These are phyloP conservation scores for Penicillium glabrum DNA, from an alignment of 2,329 filamentous ascomycete species.

Conservation along the genomic window DNA sequence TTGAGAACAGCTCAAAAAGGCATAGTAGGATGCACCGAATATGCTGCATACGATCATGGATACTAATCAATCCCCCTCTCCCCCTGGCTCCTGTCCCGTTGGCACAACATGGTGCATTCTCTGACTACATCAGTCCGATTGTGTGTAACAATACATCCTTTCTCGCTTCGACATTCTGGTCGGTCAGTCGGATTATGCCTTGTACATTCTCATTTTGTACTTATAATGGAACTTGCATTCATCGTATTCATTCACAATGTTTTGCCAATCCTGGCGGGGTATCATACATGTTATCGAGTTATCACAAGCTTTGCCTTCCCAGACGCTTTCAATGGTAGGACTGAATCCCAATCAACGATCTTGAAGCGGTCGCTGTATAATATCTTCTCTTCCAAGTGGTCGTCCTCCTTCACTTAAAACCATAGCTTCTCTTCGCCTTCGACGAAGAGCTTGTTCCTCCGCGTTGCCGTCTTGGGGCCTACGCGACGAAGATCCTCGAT, in stretches of 20 bases:
- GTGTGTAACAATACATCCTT: too few species aligned
- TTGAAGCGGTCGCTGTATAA: constrained; percentile 63
- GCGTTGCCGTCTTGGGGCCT: constrained; percentile 33
- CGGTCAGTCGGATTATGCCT: too few species aligned
- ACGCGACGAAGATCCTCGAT: constrained; percentile 29
- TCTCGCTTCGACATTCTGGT: too few species aligned
- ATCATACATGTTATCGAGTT: constrained; percentile 28
- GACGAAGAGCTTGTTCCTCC: constrained; percentile 67
- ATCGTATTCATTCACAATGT: constrained; percentile 9
- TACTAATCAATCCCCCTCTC: too few species aligned
- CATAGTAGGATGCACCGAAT: too few species aligned
- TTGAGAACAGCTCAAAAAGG: too few species aligned
- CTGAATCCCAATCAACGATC: constrained; percentile 10
- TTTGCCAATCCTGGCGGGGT: constrained; percentile 22
- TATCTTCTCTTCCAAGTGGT: constrained; percentile 71
- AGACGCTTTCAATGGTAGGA: neutral
- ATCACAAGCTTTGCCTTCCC: neutral
- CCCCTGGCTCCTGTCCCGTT: too few species aligned
- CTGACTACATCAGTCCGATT: too few species aligned
- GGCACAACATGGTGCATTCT: too few species aligned
- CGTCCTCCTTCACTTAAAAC: constrained; percentile 84
- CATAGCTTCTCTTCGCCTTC: constrained; percentile 82
- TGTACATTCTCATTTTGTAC: neutral
- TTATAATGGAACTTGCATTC: neutral
- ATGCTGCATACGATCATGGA: too few species aligned